Evolutionary conservation across 2,329 filamentous ascomycete species (phyloP).

Genomic region (Cladosporium sphaerospermum): DNA sequence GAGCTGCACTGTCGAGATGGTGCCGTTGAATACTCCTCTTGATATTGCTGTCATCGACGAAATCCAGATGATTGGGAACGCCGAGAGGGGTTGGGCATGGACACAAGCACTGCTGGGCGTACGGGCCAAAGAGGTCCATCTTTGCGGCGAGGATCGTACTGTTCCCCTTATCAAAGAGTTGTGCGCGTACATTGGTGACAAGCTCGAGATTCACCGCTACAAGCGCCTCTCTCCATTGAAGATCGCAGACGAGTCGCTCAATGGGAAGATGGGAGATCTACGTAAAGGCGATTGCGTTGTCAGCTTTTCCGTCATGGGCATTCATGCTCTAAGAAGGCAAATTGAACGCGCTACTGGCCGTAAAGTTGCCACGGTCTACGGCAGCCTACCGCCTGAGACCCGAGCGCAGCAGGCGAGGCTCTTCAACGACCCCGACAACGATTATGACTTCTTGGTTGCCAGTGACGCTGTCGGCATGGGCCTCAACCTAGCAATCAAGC

Average conservation of each 20-base stretch:
- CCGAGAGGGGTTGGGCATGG: conserved; percentile 85
- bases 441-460: conserved; percentile 90
- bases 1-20: conserved; percentile 95
- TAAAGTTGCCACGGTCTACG: conserved; percentile 89
- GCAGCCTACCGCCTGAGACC: conserved; percentile 84
- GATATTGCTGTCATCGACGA: conserved; percentile 97
- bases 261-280: conserved; percentile 58
- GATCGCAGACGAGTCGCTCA: conserved; percentile 57
- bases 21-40: conserved; percentile 52
- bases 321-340: conserved; percentile 71
- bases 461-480: conserved; percentile 98
- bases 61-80: conserved; percentile 90
- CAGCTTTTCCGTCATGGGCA: conserved; percentile 72
- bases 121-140: conserved; percentile 79
- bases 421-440: conserved; percentile 92
- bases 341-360: conserved; percentile 72
- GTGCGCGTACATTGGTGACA: conserved; percentile 73
- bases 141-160: conserved; percentile 83
- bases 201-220: conserved; percentile 75
- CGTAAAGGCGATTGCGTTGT: conserved; percentile 89
- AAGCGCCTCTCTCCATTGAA: conserved; percentile 73
- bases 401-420: conserved; percentile 82
- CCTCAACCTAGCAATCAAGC: conserved; percentile 80
- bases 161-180: conserved; percentile 73
- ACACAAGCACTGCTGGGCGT: conserved; percentile 83